Conservation (phyloP, 2,329 filamentous ascomycete genomes). For the Fusarium bulbicola region DNA sequence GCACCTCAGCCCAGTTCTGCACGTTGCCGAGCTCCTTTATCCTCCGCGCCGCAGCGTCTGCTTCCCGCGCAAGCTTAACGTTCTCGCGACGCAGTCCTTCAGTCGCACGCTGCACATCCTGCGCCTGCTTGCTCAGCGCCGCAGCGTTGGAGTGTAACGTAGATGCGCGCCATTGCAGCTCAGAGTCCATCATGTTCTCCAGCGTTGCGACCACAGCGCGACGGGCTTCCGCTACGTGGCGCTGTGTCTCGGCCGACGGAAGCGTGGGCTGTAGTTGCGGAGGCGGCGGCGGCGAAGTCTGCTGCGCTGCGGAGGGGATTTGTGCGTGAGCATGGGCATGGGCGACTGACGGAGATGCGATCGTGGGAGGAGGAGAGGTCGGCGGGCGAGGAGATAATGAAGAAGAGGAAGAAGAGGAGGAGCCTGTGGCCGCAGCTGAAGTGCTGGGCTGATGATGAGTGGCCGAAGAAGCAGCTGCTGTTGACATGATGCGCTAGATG, state of each 20-base stretch:
- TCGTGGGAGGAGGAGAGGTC: constrained; percentile 38
- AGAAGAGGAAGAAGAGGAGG: constrained; percentile 33
- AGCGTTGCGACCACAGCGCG: constrained; percentile 69
- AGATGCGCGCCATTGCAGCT: constrained; percentile 73
- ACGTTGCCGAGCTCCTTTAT: constrained; percentile 84
- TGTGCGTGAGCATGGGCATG: constrained; percentile 32
- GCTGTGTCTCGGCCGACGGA: constrained; percentile 54
- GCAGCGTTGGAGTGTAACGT: constrained; percentile 75
- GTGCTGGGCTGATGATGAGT: constrained; percentile 13
- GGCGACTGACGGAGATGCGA: constrained; percentile 37
- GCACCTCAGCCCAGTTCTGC: constrained; percentile 88
- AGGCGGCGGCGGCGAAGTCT: constrained; percentile 24
- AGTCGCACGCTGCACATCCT: constrained; percentile 69
- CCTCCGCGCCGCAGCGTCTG: constrained; percentile 67
- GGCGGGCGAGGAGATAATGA: constrained; percentile 36
- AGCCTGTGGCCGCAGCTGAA: constrained; percentile 14
- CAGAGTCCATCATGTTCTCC: constrained; percentile 74
- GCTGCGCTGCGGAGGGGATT: constrained; percentile 16
- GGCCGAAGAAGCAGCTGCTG: constrained; percentile 6
- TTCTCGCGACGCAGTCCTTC: constrained; percentile 69
- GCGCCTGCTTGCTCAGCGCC: constrained; percentile 73
- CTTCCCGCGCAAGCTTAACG: constrained; percentile 71
- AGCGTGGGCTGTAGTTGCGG: constrained; percentile 49
- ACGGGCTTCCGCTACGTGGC: constrained; percentile 65
- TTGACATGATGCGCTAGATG: constrained; percentile 18